Percentiles rank a stretch among this genome's conserved stretches.
Evolutionary conservation across 495 filamentous ascomycete species (phyloP).

Genomic region (Aspergillus diversus): DNA sequence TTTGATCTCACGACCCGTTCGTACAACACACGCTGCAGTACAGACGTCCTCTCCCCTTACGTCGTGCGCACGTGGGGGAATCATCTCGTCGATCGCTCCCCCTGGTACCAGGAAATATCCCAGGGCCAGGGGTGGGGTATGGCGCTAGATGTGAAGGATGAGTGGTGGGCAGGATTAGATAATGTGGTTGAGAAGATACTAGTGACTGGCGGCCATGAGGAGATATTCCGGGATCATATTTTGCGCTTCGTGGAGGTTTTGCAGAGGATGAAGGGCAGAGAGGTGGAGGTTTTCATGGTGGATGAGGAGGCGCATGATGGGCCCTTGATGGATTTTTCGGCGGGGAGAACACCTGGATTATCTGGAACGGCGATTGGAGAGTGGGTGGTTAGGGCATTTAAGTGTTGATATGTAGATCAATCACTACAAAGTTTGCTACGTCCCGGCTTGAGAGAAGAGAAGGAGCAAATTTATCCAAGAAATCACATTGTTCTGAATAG

Average conservation of each 20-base stretch:
- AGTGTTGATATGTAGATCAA: too few relatives aligned
- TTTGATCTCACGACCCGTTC: slow-evolving; percentile 24
- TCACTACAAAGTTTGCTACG: too few relatives aligned
- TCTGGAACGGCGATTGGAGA: neutral
- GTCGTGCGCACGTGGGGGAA: slow-evolving; percentile 24
- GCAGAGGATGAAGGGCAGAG: slow-evolving; percentile 12
- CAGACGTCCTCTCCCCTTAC: slow-evolving; percentile 24
- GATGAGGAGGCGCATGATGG: slow-evolving; percentile 33
- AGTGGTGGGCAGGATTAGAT: slow-evolving; percentile 26
- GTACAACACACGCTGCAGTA: slow-evolving; percentile 21
- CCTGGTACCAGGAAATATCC: slow-evolving; percentile 28
- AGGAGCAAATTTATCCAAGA: too few relatives aligned
- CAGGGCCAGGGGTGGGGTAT: slow-evolving; percentile 29
- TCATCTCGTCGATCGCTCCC: slow-evolving; percentile 21
- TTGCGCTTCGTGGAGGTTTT: slow-evolving; percentile 22
- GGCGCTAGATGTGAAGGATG: slow-evolving; percentile 29
- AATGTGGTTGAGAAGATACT: slow-evolving; percentile 25
- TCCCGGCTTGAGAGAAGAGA: too few relatives aligned
- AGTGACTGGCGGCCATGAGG: slow-evolving; percentile 27
- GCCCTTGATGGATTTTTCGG: slow-evolving; percentile 32
- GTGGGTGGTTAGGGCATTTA: neutral
- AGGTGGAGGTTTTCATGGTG: slow-evolving; percentile 20
- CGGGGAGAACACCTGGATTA: slow-evolving; percentile 9
- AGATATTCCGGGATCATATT: slow-evolving; percentile 31
- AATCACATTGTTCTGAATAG: too few relatives aligned